Evolutionary conservation across 164 flowering plant genomes (phyloP).

Genomic region (Annona cherimola): DNA sequence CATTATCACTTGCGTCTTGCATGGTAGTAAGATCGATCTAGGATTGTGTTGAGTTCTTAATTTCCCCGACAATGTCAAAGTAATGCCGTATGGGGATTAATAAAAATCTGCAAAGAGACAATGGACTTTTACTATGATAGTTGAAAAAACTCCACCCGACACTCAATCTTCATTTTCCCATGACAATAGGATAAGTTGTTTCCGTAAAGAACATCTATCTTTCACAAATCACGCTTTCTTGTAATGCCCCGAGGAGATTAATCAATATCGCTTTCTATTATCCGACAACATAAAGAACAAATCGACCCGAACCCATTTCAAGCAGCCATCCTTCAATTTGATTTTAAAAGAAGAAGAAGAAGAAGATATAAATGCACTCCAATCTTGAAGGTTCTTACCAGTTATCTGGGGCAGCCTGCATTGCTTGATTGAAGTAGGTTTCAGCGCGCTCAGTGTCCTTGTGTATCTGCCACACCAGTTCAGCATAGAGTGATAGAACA

Average conservation of each 20-base stretch:
- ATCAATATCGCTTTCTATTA: not conserved
- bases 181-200: not conserved
- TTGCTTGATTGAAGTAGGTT: constrained; percentile 72
- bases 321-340: not conserved
- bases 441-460: constrained; percentile 65
- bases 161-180: not conserved
- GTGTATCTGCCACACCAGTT: constrained; percentile 61
- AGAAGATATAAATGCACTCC: not conserved
- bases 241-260: not conserved
- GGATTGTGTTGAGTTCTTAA: not conserved
- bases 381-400: constrained; percentile 34
- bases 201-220: not conserved
- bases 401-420: constrained; percentile 78
- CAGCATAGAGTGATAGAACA: constrained; percentile 63
- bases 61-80: not conserved
- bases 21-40: too few relatives aligned
- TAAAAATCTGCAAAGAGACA: not conserved
- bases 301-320: not conserved
- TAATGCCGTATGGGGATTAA: not conserved
- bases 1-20: too few relatives aligned
- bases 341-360: not conserved
- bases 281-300: not conserved
- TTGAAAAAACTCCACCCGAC: not conserved
- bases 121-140: not conserved
- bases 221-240: not conserved